Percentiles rank a stretch among this genome's conserved stretches.
Conservation (phyloP, 179 eudicot species). For the Nepenthes alata region DNA sequence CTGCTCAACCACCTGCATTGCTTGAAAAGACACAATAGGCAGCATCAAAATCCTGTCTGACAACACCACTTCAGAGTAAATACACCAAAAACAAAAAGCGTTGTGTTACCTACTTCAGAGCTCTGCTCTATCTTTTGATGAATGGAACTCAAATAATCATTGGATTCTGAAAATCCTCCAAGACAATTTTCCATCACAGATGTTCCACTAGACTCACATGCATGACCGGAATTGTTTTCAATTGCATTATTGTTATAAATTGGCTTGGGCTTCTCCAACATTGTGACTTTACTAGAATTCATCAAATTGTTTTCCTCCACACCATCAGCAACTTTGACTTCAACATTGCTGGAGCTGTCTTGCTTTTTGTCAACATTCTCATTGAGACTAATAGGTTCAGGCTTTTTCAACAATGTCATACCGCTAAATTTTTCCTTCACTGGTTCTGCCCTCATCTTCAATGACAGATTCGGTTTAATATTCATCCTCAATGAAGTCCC, state of each 20-base stretch:
- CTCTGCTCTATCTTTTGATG: slow-evolving; percentile 19
- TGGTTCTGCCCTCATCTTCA: slow-evolving; percentile 56
- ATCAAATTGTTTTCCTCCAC: slow-evolving; percentile 1
- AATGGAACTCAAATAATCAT: slow-evolving; percentile 10
- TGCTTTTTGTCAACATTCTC: slow-evolving; percentile 15
- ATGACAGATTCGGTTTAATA: slow-evolving; percentile 49
- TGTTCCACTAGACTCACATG: slow-evolving; percentile 12
- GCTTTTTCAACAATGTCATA: slow-evolving; percentile 45
- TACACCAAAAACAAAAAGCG: slow-evolving; percentile 10
- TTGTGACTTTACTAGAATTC: slow-evolving; percentile 12
- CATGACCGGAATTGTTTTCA: slow-evolving; percentile 9
- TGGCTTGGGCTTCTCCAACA: slow-evolving; percentile 28
- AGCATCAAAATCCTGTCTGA: slow-evolving; percentile 14
- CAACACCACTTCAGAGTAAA: slow-evolving; percentile 4
- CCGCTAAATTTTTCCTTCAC: slow-evolving; percentile 54
- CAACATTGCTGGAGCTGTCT: slow-evolving; percentile 13
- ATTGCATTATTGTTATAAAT: slow-evolving; percentile 12
- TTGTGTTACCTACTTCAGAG: slow-evolving; percentile 32
- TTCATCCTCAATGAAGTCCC: slow-evolving; percentile 27
- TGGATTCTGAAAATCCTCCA: slow-evolving; percentile 18
- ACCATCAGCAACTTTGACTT: neutral
- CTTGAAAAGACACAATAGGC: slow-evolving; percentile 31
- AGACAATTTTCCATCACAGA: slow-evolving; percentile 7
- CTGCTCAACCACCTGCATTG: slow-evolving; percentile 38
- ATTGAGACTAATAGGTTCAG: slow-evolving; percentile 14